phyloP scores from a whole-genome alignment of 257 asterid genomes.

The Fraxinus excelsior region DNA sequence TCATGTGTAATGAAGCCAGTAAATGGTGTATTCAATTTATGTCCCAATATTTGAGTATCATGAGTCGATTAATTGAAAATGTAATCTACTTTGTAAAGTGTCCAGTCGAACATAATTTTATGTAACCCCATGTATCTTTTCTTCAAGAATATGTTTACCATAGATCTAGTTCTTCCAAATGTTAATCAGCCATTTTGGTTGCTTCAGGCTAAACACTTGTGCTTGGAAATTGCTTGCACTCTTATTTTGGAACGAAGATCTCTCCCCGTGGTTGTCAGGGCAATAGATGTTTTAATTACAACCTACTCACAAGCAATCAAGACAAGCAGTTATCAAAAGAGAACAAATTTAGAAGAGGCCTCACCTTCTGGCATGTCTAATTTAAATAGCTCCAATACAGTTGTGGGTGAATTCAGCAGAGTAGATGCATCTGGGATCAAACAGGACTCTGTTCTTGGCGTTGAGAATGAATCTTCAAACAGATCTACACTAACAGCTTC shows the following conservation, averaged over 20 bases:
- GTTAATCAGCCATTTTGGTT: conserved; percentile 20
- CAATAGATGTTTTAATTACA: conserved; percentile 54
- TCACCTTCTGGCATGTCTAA: conserved; percentile 47
- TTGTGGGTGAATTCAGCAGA: conserved; percentile 35
- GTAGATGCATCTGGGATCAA: conserved; percentile 45
- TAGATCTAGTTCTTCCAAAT: conserved; percentile 11
- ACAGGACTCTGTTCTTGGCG: conserved; percentile 37
- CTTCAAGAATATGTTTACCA: background rate
- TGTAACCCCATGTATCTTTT: background rate
- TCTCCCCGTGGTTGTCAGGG: conserved; percentile 62
- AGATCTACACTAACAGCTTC: conserved; percentile 46
- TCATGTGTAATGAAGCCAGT: conserved; percentile 22
- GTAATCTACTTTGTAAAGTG: conserved; percentile 7
- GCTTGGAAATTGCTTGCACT: conserved; percentile 61
- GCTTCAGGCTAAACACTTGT: conserved; percentile 83
- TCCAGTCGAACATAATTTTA: conserved; percentile 17
- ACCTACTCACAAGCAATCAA: conserved; percentile 62
- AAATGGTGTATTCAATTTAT: conserved; percentile 8
- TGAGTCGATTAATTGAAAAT: conserved; percentile 12
- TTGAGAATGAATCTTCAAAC: conserved; percentile 38
- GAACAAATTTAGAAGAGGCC: conserved; percentile 47
- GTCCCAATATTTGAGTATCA: conserved; percentile 9
- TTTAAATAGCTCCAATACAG: conserved; percentile 35
- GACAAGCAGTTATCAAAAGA: conserved; percentile 67
- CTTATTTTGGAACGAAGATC: conserved; percentile 85